These are phyloP conservation scores for Kurtzmaniella natalensis DNA, from an alignment of 1,139 yeast genomes.

Conservation along the genomic window DNA sequence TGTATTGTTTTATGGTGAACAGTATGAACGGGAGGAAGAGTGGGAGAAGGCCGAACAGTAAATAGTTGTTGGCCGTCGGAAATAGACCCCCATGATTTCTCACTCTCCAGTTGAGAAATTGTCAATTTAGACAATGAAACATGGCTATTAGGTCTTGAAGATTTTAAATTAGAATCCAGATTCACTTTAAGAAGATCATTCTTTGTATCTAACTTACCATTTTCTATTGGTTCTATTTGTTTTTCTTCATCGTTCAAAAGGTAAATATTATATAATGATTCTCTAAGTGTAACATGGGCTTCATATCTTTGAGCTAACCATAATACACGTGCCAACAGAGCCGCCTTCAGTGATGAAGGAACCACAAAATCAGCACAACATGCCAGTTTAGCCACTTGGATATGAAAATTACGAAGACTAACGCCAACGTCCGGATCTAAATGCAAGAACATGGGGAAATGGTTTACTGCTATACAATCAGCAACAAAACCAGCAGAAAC, in stretches of 20 bases:
- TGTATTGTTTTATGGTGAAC: slow-evolving; percentile 2
- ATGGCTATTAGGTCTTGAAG: neutral
- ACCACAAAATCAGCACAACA: slow-evolving; percentile 65
- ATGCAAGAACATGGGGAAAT: slow-evolving; percentile 50
- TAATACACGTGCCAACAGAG: slow-evolving; percentile 43
- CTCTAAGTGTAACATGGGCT: slow-evolving; percentile 12
- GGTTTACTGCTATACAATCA: slow-evolving; percentile 43
- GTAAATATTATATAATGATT: slow-evolving; percentile 18
- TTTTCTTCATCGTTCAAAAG: slow-evolving; percentile 10
- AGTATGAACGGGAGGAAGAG: neutral
- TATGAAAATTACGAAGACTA: slow-evolving; percentile 69
- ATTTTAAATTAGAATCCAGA: neutral
- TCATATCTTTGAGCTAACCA: slow-evolving; percentile 51
- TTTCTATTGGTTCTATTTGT: too few relatives aligned
- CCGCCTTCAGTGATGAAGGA: slow-evolving; percentile 9
- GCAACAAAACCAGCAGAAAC: slow-evolving; percentile 23
- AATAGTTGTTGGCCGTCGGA: neutral
- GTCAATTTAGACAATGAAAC: neutral
- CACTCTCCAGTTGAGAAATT: neutral
- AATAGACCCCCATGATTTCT: too few relatives aligned
- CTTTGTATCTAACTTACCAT: too few relatives aligned
- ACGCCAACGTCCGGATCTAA: slow-evolving; percentile 67
- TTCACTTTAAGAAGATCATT: too few relatives aligned
- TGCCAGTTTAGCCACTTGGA: slow-evolving; percentile 70
- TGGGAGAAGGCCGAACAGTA: neutral